Evolutionary conservation across 2,329 filamentous ascomycete species (phyloP).

Genomic region (Pyricularia sp.): DNA sequence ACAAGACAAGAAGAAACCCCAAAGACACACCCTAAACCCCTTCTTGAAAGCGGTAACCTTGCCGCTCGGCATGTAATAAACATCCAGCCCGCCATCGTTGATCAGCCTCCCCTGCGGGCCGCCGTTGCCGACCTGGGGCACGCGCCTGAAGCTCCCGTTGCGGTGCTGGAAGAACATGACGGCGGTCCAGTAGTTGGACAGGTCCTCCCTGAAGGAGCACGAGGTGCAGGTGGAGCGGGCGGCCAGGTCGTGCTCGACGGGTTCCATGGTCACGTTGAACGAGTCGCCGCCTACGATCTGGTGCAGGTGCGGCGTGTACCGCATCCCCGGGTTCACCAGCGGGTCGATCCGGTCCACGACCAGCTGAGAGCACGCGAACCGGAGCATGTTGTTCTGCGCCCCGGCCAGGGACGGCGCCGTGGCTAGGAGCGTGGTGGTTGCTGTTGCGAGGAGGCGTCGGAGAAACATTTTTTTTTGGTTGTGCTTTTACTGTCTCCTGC

Average conservation of each 20-base stretch:
- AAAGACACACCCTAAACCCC: background rate
- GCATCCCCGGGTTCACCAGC: constrained; percentile 33
- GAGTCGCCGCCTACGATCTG: constrained; percentile 36
- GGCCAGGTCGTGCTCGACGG: constrained; percentile 20
- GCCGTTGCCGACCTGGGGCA: constrained; percentile 33
- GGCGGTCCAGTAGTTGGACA: constrained; percentile 38
- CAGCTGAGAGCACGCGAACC: constrained; percentile 37
- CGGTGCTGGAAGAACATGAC: constrained; percentile 34
- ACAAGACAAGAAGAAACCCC: no score
- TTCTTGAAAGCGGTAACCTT: constrained; percentile 30
- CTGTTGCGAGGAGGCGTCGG: constrained; percentile 14
- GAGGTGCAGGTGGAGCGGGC: constrained; percentile 29
- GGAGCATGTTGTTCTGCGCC: constrained; percentile 30
- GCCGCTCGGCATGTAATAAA: constrained; percentile 34
- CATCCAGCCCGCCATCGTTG: constrained; percentile 33
- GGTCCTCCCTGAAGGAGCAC: constrained; percentile 32
- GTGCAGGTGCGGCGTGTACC: constrained; percentile 35
- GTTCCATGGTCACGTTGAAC: constrained; percentile 34
- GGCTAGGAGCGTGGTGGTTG: constrained; percentile 14
- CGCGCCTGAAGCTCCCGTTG: constrained; percentile 32
- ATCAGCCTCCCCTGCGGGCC: constrained; percentile 31
- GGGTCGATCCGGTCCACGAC: constrained; percentile 36
- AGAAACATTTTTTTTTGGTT: constrained; percentile 13
- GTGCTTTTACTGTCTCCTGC: background rate
- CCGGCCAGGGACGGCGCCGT: constrained; percentile 13